phyloP scores from a whole-genome alignment of 768 basidiomycete genomes.

The Kwoniella sp. region DNA sequence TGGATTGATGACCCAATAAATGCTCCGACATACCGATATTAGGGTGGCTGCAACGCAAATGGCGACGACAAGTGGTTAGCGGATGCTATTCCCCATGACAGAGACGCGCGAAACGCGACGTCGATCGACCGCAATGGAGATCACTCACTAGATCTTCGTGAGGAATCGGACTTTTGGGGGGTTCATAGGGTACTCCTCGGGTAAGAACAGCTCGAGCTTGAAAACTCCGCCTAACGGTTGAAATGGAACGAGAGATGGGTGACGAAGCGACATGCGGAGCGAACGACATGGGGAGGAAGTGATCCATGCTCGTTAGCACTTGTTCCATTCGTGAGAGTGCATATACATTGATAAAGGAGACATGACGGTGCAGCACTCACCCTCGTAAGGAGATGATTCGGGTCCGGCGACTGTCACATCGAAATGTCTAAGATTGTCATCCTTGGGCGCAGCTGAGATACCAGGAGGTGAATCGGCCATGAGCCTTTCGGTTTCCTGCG shows the following conservation, averaged over 20 bases:
- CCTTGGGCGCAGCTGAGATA: constrained; percentile 91
- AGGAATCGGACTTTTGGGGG: constrained; percentile 97
- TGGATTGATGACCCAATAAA: no score
- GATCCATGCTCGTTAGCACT: not conserved
- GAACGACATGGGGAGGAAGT: not conserved
- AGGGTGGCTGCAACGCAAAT: constrained; percentile 65
- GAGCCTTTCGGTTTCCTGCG: constrained; percentile 93
- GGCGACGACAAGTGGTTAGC: no score
- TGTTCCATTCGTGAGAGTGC: not conserved
- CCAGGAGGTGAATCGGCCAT: constrained; percentile 96
- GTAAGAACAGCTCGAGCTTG: constrained; percentile 94
- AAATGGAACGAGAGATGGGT: not conserved
- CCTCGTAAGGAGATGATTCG: constrained; percentile 86
- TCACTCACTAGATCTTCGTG: constrained; percentile 80
- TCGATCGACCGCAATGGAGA: not conserved
- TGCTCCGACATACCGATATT: constrained; percentile 79
- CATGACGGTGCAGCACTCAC: constrained; percentile 60
- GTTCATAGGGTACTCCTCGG: constrained; percentile 99
- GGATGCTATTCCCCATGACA: constrained; percentile 2
- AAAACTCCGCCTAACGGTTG: constrained; percentile 81
- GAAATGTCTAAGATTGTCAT: constrained; percentile 97
- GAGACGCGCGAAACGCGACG: no score
- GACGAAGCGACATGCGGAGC: no score
- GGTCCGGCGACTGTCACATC: constrained; percentile 97
- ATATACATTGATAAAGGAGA: not conserved